Evolutionary conservation across 1,139 yeast genomes (phyloP), one percentile per base, ranked within the genome.

Genomic region (Petasospora fabianii): DNA sequence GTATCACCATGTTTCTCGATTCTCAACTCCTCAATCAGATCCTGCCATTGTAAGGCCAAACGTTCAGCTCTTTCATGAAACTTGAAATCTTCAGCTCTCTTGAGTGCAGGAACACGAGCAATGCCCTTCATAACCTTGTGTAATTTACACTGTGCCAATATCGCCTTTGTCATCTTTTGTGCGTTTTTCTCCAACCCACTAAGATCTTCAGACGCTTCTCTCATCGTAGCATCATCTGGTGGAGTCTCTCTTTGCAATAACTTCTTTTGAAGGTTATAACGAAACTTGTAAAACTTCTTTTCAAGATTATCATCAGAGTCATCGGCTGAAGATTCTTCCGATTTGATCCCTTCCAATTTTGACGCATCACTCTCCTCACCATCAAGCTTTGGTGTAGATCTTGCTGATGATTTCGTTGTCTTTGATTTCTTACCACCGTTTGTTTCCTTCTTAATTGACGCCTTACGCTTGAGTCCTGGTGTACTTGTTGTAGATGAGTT

Each of bases 101-200:
- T 32, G 17, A 39, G 62, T 33, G 62, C 62, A 29, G 62, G 64
- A 44, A 68, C 67, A 44, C 64, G 66, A 40, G 68, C 52, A 30
- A 74, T 72, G 44, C 75, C 73, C 53, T 69, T 72, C 46, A 74
- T 57, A 3, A 75, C 80, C 54, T 75, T 75, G 51, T 75, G 79
- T 39, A 75, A 62, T 50, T 73, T 75, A 15, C 79, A 71, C 6
- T 27, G 21, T 40, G 61, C 63, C 44, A 75, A 62, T 10, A 70
- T 64, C 15, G 69, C 64, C 24, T 58, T 61, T 28, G 69, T 66
- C 13, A 55, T 46, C 56, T 65, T 44, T 55, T 62, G 42, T 1
- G 75, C 69, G 44, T 72, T 71, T 22, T 66, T 71, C 24, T 61
- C 69, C 29, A 75, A 59, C 34, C 74, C 66, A 44, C 66, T 61